Evolutionary conservation across 1,284 basidiomycete species (phyloP).

Genomic region (Cystobasidium pallidum): DNA sequence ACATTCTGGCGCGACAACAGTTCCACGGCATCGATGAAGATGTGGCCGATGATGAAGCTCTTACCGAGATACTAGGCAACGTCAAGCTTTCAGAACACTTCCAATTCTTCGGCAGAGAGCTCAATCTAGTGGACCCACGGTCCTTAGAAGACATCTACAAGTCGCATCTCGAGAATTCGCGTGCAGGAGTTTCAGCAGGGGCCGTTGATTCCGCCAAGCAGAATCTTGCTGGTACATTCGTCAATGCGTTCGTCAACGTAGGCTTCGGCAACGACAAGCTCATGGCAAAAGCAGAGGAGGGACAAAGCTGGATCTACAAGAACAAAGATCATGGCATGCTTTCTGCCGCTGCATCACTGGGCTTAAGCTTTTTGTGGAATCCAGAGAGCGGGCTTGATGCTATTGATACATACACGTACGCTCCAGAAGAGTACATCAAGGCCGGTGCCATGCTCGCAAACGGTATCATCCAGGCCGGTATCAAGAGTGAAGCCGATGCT

Average conservation of each 20-base stretch:
- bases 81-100: conserved; percentile 81
- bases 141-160: conserved; percentile 98
- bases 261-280: conserved; percentile 99
- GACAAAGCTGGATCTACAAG: conserved; percentile 98
- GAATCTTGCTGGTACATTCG: conserved; percentile 94
- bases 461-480: conserved; percentile 85
- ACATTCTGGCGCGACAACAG: conserved; percentile 88
- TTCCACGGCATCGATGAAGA: conserved; percentile 69
- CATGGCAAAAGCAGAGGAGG: conserved; percentile 94
- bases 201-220: conserved; percentile 91
- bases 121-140: conserved; percentile 87
- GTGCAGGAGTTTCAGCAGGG: conserved; percentile 62
- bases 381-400: conserved; percentile 91
- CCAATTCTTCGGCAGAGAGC: conserved; percentile 89
- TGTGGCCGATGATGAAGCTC: conserved; percentile 68
- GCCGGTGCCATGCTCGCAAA: conserved; percentile 94
- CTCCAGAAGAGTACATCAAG: conserved; percentile 94
- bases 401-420: conserved; percentile 98
- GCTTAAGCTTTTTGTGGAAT: conserved; percentile 93
- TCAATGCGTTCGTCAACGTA: conserved; percentile 98
- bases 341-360: conserved; percentile 91
- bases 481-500: conserved; percentile 91
- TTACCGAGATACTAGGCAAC: conserved; percentile 83
- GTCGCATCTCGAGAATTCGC: conserved; percentile 86
- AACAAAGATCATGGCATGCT: conserved; percentile 99